Evolutionary conservation across 2,329 filamentous ascomycete genomes (phyloP), one percentile per base, ranked within the genome.

Genomic region (Ophiostoma australiae): DNA sequence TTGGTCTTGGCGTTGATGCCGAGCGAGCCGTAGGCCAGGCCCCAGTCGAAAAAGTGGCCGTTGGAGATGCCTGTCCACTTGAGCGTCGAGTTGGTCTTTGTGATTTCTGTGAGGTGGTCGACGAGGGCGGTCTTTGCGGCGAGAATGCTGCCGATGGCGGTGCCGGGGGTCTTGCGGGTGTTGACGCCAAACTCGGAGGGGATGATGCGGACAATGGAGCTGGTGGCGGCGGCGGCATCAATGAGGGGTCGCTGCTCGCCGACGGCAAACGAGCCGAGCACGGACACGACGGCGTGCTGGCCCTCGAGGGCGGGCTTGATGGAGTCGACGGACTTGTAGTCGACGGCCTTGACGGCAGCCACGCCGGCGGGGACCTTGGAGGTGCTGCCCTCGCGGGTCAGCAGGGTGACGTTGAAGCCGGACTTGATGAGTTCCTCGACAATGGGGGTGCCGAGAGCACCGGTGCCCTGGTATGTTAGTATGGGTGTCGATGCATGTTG

Each of bases 271-370:
- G 79, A 80, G 8, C 80, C 82, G 31, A 89, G 80, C 1, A 83
- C 78, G 6, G 83, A 84, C 52, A 87, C 74, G 6, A 86, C 79
- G 3, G 83, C 85, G 76, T 87, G 85, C 73, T 85, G 81, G 68
- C 82, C 83, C 61, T 78, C 72, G 68, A 87, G 81, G 1, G 82
- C 82, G 0, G 77, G 67, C 4, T 76, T 78, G 10, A 87, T 78
- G 31, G 81, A 80, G 1, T 77, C 71, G 8, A 80, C 76, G 11
- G 77, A 77, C 66, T 79, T 77, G 73, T 83, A 85, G 76, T 86
- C 80, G 39, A 82, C 81, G 8, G 79, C 79, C 74, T 83, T 76
- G 41, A 86, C 81, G 8, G 78, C 72, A 27, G 68, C 77, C 68
- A 84, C 79, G 39, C 77, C 76, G 0, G 77, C 69, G 1, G 81